phyloP scores from a whole-genome alignment of 2,329 filamentous ascomycete genomes.

The Ophiocordyceps camponoti-saundersi region DNA sequence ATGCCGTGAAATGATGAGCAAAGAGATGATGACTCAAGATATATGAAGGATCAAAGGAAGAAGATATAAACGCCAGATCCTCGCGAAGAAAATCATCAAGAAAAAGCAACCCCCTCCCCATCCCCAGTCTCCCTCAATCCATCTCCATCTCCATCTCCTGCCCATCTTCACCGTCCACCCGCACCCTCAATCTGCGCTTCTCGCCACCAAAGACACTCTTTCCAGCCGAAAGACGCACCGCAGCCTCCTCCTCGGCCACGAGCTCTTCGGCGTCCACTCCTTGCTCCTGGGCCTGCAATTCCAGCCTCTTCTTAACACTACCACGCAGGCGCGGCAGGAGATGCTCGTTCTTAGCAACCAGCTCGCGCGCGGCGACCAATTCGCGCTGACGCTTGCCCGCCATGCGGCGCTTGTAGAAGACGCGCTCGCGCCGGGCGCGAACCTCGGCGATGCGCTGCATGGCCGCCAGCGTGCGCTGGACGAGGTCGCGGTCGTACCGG shows the following conservation, averaged over 20 bases:
- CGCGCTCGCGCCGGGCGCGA: constrained; percentile 63
- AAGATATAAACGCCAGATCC: background rate
- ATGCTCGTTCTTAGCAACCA: constrained; percentile 85
- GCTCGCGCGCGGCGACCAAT: constrained; percentile 63
- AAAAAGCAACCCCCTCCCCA: too few species aligned
- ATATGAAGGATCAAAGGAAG: too few species aligned
- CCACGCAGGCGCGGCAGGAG: constrained; percentile 60
- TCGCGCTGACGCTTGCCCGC: constrained; percentile 74
- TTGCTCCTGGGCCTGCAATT: constrained; percentile 33
- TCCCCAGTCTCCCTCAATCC: constrained; percentile 7
- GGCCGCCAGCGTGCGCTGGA: constrained; percentile 72
- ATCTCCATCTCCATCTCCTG: constrained; percentile 17
- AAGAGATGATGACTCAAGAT: too few species aligned
- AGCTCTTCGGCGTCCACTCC: constrained; percentile 29
- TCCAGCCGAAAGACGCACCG: constrained; percentile 8
- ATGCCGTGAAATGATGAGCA: too few species aligned
- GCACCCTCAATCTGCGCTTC: constrained; percentile 20
- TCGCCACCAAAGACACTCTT: constrained; percentile 25
- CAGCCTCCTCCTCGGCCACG: constrained; percentile 13
- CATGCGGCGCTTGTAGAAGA: constrained; percentile 91
- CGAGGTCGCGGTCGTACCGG: constrained; percentile 87
- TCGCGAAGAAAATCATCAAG: too few species aligned
- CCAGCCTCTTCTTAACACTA: constrained; percentile 42
- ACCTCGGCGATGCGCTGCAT: constrained; percentile 89
- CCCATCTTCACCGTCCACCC: constrained; percentile 16